Evolutionary conservation across 768 basidiomycete species (phyloP), one percentile per base, ranked within the genome.

Genomic region (Neoboletus magnificus): DNA sequence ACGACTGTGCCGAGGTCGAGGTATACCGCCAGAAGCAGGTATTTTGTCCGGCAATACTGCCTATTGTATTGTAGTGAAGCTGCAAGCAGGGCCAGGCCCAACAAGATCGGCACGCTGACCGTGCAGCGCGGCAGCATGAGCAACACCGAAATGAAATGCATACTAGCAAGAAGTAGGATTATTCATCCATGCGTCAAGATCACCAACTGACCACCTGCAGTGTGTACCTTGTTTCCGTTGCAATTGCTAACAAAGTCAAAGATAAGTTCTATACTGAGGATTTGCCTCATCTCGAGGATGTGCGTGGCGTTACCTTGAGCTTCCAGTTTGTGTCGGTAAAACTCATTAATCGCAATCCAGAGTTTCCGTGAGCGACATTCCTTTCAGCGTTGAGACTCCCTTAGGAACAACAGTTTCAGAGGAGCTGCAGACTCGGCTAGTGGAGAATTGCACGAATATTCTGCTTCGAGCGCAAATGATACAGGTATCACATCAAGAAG

Each of bases 11-110:
- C 16, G 89, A 91, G 67, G 81, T 88, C 22, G 88, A 89, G 63
- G 69, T 77, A 22, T 80, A 83, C 63, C 84, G 87, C 47, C 88
- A 90, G 76, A 93, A 91, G 71, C 90, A 92, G 82, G 91, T 64
- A 59, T 50, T 55, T 54, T 46, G 16, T 50, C 42, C 27, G 13
- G n/a, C 20, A 29, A 43, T 40, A 25, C 46, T 54, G 15, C 36
- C 22, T 37, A 35, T 8, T 40, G 25, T 50, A 48, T 54, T 32
- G 22, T 50, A 35, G 27, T 56, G 53, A 55, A 60, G 52, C 48
- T 43, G n/a, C 44, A 20, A 48, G 25, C 61, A 91, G 89, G 82
- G 77, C 48, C 83, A 86, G 54, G 80, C 82, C 41, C 76, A 76
- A 63, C 89, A 90, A 64, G 91, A 93, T 66, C 82, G 79, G 44